Evolutionary conservation across 1,139 yeast species (phyloP).

Genomic region (Yamadazyma sp.): DNA sequence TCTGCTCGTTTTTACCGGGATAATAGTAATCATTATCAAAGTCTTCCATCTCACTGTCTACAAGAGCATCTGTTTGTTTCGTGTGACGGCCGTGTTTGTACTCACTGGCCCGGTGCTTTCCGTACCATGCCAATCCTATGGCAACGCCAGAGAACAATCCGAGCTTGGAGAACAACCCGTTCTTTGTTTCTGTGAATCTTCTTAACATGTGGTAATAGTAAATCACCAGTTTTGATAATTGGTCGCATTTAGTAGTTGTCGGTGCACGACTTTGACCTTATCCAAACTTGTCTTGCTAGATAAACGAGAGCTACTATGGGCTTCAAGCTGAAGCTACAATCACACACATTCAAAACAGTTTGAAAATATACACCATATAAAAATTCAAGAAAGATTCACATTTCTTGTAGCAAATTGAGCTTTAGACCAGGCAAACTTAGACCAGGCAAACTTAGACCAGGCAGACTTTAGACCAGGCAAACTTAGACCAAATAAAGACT

Average conservation of each 20-base stretch:
- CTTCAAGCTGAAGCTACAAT: no score
- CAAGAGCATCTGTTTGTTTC: slow-evolving; percentile 39
- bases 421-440: no score
- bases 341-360: no score
- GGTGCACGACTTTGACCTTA: no score
- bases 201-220: slow-evolving; percentile 2
- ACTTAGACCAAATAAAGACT: no score
- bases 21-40: slow-evolving; percentile 27
- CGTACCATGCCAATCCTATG: slow-evolving; percentile 31
- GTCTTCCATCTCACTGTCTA: slow-evolving; percentile 33
- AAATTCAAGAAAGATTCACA: no score
- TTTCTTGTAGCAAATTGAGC: no score
- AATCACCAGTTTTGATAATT: not conserved
- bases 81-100: slow-evolving; percentile 39
- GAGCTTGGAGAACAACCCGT: slow-evolving; percentile 35
- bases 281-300: no score
- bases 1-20: slow-evolving; percentile 32
- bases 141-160: slow-evolving; percentile 36
- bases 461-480: no score
- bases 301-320: no score
- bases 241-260: not conserved
- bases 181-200: slow-evolving; percentile 33
- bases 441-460: no score
- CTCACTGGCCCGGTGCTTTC: slow-evolving; percentile 38
- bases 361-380: no score